Conservation (phyloP, 768 basidiomycete genomes). For the Macrocybe gigantea region DNA sequence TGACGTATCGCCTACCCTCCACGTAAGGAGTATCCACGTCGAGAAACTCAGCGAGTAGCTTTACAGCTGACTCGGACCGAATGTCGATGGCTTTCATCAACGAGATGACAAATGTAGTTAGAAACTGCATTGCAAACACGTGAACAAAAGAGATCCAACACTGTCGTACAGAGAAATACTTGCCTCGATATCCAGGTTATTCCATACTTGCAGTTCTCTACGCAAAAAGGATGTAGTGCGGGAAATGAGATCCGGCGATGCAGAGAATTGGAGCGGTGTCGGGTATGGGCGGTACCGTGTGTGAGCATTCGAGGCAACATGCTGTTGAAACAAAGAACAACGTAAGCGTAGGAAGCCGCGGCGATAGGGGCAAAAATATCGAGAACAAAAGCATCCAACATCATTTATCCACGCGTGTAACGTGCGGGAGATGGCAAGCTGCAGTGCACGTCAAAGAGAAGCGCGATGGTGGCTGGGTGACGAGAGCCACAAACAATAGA, state of each 20-base stretch:
- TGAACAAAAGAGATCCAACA: constrained; percentile 6
- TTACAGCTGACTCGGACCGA: constrained; percentile 82
- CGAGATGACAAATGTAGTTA: constrained; percentile 83
- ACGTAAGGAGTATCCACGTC: constrained; percentile 64
- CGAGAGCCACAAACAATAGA: background rate
- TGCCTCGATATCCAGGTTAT: constrained; percentile 85
- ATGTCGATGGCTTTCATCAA: constrained; percentile 93
- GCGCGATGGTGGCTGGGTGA: background rate
- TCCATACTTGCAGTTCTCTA: constrained; percentile 85
- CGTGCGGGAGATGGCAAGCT: background rate
- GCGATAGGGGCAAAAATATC: background rate
- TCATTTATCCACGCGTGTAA: background rate
- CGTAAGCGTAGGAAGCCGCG: background rate
- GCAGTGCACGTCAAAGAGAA: background rate
- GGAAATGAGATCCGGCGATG: constrained; percentile 67
- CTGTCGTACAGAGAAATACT: constrained; percentile 13
- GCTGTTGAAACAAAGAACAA: constrained; percentile 37
- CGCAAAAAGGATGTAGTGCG: constrained; percentile 79
- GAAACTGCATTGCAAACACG: constrained; percentile 48
- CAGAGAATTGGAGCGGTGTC: constrained; percentile 77
- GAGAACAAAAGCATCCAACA: background rate
- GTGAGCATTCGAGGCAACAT: constrained; percentile 82
- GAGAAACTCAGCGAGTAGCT: constrained; percentile 80
- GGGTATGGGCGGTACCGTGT: constrained; percentile 90
- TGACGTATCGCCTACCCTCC: constrained; percentile 51